These are phyloP conservation scores for Linaria vulgaris DNA, from an alignment of 257 asterid species.

Conservation along the genomic window DNA sequence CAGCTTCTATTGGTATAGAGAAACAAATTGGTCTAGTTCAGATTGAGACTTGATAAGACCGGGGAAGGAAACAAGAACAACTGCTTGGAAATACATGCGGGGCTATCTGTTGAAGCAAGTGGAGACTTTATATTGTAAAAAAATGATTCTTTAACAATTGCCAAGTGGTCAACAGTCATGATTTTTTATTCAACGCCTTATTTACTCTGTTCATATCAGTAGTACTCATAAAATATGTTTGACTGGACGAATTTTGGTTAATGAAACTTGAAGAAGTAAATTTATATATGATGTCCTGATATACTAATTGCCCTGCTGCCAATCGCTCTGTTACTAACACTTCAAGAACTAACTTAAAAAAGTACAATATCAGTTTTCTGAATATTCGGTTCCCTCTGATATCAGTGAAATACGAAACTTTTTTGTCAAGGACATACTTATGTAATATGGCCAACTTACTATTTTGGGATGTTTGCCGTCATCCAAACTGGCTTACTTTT, in stretches of 20 bases:
- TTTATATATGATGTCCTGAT: not conserved
- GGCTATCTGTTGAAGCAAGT: too few relatives aligned
- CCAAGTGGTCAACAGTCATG: too few relatives aligned
- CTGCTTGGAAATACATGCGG: too few relatives aligned
- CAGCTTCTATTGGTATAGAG: constrained; percentile 1
- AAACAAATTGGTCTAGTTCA: not conserved
- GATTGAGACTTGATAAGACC: too few relatives aligned
- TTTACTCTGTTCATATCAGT: too few relatives aligned
- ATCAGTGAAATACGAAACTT: not conserved
- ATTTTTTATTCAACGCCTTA: too few relatives aligned
- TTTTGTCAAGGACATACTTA: not conserved
- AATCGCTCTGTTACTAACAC: constrained; percentile 2
- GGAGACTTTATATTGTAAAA: too few relatives aligned
- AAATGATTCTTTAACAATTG: too few relatives aligned
- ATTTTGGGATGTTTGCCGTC: constrained; percentile 1
- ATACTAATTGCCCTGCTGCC: not conserved
- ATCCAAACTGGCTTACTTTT: too few relatives aligned
- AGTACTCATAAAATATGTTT: too few relatives aligned
- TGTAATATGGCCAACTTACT: not conserved
- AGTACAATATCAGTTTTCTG: not conserved
- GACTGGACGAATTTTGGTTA: too few relatives aligned
- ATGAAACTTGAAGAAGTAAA: not conserved
- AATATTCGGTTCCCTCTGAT: not conserved
- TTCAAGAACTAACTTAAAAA: not conserved
- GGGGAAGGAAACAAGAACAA: too few relatives aligned